A percentile compares a stretch with the other conserved stretches of the same genome.
Conservation (phyloP, 1,284 basidiomycete genomes). For the Cystobasidiaceae sp. region DNA sequence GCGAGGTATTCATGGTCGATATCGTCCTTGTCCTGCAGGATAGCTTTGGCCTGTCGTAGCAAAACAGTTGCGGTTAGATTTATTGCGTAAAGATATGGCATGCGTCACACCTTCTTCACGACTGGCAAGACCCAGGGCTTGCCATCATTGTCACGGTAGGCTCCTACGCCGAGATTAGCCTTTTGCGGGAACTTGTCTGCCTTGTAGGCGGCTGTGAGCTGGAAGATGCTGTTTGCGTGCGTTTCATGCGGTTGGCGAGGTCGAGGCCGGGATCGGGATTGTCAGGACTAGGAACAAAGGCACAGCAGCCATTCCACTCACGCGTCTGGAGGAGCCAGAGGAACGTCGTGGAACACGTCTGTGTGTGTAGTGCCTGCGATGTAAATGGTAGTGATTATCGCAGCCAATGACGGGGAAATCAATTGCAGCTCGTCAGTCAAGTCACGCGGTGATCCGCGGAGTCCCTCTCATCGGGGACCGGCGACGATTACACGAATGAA, state of each 20-base stretch:
- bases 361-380: constrained; percentile 1
- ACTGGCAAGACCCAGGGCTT: constrained; percentile 91
- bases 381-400: neutral
- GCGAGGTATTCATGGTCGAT: constrained; percentile 91
- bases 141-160: constrained; percentile 76
- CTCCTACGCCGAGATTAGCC: constrained; percentile 86
- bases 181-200: constrained; percentile 73
- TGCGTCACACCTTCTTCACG: constrained; percentile 64
- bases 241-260: neutral
- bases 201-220: constrained; percentile 82
- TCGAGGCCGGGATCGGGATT: neutral
- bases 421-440: neutral
- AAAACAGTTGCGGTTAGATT: neutral
- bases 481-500: too few species aligned
- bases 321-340: constrained; percentile 31
- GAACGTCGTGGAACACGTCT: constrained; percentile 26
- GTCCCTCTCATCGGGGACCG: too few species aligned
- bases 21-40: constrained; percentile 59
- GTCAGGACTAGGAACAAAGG: neutral
- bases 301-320: neutral
- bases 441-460: neutral
- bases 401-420: neutral
- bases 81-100: neutral
- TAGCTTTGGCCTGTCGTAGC: constrained; percentile 62
- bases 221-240: constrained; percentile 60